A percentile compares a stretch with the other conserved stretches of the same genome.
Conservation (phyloP, 208 protist species). For the Naegleria fowleri region DNA sequence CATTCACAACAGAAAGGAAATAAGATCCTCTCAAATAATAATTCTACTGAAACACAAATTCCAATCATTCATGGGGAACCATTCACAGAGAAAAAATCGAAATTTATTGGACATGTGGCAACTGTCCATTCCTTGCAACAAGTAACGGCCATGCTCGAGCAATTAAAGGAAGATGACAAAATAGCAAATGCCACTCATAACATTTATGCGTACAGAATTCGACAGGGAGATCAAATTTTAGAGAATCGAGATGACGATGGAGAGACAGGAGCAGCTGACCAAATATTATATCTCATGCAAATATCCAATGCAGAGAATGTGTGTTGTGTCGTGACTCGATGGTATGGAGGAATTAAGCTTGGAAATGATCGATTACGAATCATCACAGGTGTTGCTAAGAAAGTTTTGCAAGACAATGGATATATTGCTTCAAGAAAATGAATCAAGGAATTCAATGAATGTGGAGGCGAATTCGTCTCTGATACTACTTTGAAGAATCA, state of each 20-base stretch:
- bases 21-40: neutral
- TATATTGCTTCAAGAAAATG: neutral
- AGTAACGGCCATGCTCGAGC: neutral
- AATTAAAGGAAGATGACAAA: conserved; percentile 52
- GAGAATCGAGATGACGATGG: conserved; percentile 85
- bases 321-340: conserved; percentile 80
- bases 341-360: conserved; percentile 88
- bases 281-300: conserved; percentile 75
- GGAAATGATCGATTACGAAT: conserved; percentile 78
- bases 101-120: conserved; percentile 4
- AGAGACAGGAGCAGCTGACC: conserved; percentile 67
- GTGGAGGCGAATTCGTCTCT: too few species aligned
- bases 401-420: neutral
- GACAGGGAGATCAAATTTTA: conserved; percentile 50
- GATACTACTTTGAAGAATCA: too few species aligned
- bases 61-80: neutral
- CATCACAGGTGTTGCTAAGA: neutral
- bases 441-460: neutral
- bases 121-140: neutral
- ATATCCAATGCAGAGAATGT: conserved; percentile 44
- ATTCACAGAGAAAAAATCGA: neutral
- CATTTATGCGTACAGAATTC: conserved; percentile 85
- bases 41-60: neutral
- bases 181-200: conserved; percentile 75
- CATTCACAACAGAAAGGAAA: too few species aligned